phyloP scores from a whole-genome alignment of 495 filamentous ascomycete genomes.

The Penicillium tannophilum region DNA sequence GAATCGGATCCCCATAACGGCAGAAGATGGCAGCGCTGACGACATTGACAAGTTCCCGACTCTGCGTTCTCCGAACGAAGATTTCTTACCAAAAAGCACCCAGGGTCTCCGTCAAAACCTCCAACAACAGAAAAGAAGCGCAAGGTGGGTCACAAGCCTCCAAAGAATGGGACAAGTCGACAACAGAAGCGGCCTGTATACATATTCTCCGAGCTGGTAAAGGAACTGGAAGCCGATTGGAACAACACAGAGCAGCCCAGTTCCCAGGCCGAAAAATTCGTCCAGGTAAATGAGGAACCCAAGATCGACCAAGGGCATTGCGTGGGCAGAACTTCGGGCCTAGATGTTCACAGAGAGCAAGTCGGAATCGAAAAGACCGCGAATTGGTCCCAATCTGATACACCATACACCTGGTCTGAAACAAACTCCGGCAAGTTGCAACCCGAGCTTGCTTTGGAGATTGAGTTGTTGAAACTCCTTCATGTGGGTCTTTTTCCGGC shows the following conservation, averaged over 20 bases:
- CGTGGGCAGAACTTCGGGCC: background rate
- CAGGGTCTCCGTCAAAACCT: background rate
- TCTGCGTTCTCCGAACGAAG: background rate
- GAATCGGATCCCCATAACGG: background rate
- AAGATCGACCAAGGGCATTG: background rate
- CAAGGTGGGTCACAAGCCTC: background rate
- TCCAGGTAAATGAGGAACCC: background rate
- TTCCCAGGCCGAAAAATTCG: background rate
- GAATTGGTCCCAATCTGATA: constrained; percentile 1
- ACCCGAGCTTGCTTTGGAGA: constrained; percentile 12
- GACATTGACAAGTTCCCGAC: background rate
- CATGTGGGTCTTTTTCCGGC: constrained; percentile 16
- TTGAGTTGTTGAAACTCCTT: constrained; percentile 21
- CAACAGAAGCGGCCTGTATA: background rate
- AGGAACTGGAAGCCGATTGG: background rate
- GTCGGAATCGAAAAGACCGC: background rate
- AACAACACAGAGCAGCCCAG: background rate
- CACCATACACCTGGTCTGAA: constrained; percentile 23
- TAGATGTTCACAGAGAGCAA: background rate
- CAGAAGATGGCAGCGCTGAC: background rate
- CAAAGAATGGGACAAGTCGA: background rate
- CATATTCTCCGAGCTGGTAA: background rate
- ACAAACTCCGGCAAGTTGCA: constrained; percentile 2
- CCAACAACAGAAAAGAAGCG: background rate
- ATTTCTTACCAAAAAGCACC: background rate